Conservation (phyloP, 164 flowering plant species). For the Tetracentron sinense region DNA sequence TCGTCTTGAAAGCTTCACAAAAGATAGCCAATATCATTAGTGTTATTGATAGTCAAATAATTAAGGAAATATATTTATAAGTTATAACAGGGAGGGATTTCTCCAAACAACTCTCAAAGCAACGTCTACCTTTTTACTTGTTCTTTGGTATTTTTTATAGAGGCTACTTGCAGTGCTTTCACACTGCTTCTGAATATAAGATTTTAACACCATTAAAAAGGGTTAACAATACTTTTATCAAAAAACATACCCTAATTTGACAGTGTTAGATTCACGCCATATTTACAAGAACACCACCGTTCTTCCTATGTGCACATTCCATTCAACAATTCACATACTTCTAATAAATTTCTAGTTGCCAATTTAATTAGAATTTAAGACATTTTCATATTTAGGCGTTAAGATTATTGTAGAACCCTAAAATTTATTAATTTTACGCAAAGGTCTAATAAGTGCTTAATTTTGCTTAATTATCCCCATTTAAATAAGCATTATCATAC, state of each 20-base stretch:
- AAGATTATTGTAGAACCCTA: too few relatives aligned
- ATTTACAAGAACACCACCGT: too few relatives aligned
- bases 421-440: too few relatives aligned
- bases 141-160: not conserved
- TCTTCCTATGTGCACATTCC: too few relatives aligned
- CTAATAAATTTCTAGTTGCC: not conserved
- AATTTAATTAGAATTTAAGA: not conserved
- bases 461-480: too few relatives aligned
- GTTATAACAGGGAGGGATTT: too few relatives aligned
- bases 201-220: too few relatives aligned
- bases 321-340: too few relatives aligned
- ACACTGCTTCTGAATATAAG: not conserved
- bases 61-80: not conserved
- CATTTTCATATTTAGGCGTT: too few relatives aligned
- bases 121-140: not conserved
- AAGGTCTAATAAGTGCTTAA: too few relatives aligned
- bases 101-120: not conserved
- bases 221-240: not conserved
- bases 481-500: too few relatives aligned
- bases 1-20: slow-evolving; percentile 64
- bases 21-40: not conserved
- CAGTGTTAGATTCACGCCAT: not conserved
- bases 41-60: not conserved
- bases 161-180: not conserved
- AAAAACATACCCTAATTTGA: not conserved